phyloP scores from a whole-genome alignment of 306 rosid genomes.

The Casuarina cunninghamiana region DNA sequence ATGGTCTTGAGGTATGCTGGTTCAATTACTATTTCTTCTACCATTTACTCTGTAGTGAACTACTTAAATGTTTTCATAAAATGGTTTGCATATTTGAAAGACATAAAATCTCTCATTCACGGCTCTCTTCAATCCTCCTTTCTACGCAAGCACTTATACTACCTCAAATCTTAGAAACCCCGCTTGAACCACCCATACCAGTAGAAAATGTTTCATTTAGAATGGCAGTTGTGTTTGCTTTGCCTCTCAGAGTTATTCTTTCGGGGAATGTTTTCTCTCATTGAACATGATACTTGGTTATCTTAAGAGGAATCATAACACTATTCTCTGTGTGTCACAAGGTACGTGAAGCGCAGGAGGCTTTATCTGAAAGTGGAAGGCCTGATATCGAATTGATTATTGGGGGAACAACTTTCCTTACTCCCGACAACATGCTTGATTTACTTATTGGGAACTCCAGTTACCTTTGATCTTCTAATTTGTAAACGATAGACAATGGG shows the following conservation, averaged over 20 bases:
- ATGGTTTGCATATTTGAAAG: too few relatives aligned
- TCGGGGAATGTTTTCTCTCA: not conserved
- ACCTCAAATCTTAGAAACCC: too few relatives aligned
- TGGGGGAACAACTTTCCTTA: conserved; percentile 84
- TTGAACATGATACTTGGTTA: conserved; percentile 13
- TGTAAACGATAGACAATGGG: conserved; percentile 8
- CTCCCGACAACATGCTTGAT: conserved; percentile 78
- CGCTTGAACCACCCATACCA: too few relatives aligned
- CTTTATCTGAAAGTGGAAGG: conserved; percentile 78
- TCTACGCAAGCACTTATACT: too few relatives aligned
- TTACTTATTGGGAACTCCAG: conserved; percentile 65
- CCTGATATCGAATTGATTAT: conserved; percentile 82
- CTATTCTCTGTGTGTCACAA: conserved; percentile 25
- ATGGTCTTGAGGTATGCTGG: conserved; percentile 68
- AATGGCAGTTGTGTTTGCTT: not conserved
- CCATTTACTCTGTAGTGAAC: not conserved
- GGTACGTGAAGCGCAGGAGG: conserved; percentile 90
- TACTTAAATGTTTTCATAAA: not conserved
- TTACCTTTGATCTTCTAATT: conserved; percentile 38
- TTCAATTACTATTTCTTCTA: not conserved
- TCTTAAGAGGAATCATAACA: conserved; percentile 24
- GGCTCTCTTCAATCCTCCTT: too few relatives aligned
- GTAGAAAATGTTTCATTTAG: not conserved
- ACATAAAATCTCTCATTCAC: too few relatives aligned
- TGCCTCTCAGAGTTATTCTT: not conserved